Conservation (phyloP, 208 protist species). For the Crithidia acanthocephali region DNA sequence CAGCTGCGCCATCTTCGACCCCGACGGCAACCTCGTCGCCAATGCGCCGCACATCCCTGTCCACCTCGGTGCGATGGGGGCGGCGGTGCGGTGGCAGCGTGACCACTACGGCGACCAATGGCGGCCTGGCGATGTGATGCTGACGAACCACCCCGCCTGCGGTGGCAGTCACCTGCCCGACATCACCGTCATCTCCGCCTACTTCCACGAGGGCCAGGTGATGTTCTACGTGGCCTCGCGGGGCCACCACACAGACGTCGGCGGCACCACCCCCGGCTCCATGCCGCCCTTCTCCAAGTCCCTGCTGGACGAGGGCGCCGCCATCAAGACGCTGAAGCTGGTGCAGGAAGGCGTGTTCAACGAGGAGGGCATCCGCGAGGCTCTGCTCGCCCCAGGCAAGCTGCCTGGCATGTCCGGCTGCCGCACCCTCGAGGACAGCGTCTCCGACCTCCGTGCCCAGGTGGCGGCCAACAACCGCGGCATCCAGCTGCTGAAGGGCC, state of each 20-base stretch:
- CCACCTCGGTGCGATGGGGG: slow-evolving; percentile 95
- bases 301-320: slow-evolving; percentile 94
- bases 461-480: slow-evolving; percentile 94
- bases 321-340: slow-evolving; percentile 93
- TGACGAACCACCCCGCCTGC: slow-evolving; percentile 94
- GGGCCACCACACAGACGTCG: slow-evolving; percentile 97
- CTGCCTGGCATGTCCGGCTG: slow-evolving; percentile 67
- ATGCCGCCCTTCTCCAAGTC: slow-evolving; percentile 95
- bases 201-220: slow-evolving; percentile 61
- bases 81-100: slow-evolving; percentile 90
- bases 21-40: slow-evolving; percentile 94
- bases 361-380: slow-evolving; percentile 83
- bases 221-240: slow-evolving; percentile 95
- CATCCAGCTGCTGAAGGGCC: slow-evolving; percentile 84
- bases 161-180: slow-evolving; percentile 97
- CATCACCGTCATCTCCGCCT: slow-evolving; percentile 96
- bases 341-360: slow-evolving; percentile 88
- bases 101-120: slow-evolving; percentile 55
- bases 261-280: slow-evolving; percentile 94
- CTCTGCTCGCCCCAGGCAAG: slow-evolving; percentile 82
- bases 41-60: slow-evolving; percentile 98
- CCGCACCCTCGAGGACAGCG: slow-evolving; percentile 91
- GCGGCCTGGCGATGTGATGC: slow-evolving; percentile 92
- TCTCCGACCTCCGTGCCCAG: slow-evolving; percentile 95
- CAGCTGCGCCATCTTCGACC: slow-evolving; percentile 88